A percentile compares a stretch with the other conserved stretches of the same genome.
Conservation (phyloP, 2,329 filamentous ascomycete species). For the Sarocladiaceae sp. region DNA sequence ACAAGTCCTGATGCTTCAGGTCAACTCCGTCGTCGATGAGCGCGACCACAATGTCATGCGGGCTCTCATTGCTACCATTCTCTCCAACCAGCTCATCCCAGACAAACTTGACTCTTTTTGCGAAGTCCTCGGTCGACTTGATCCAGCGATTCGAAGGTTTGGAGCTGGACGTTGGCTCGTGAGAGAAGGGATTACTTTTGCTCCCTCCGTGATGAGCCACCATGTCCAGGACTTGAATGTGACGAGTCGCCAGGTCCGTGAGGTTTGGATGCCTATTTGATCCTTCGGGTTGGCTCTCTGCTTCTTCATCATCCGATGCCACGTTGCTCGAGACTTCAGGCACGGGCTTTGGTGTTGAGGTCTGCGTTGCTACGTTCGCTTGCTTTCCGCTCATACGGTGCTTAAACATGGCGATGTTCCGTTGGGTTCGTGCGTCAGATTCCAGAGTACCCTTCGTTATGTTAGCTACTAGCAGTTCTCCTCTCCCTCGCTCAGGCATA, state of each 20-base stretch:
- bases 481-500: no score
- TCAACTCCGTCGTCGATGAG: slow-evolving; percentile 6
- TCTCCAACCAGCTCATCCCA: not conserved
- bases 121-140: slow-evolving; percentile 1
- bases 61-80: not conserved
- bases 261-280: no score
- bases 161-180: not conserved
- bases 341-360: no score
- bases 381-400: slow-evolving; percentile 1
- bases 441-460: no score
- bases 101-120: not conserved
- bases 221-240: no score
- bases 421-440: not conserved
- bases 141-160: slow-evolving; percentile 1
- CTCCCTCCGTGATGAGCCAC: not conserved
- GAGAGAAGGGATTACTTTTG: not conserved
- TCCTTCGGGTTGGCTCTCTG: no score
- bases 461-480: no score
- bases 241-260: no score
- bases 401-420: not conserved
- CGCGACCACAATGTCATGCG: slow-evolving; percentile 6
- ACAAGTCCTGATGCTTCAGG: not conserved
- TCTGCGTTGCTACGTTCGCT: no score
- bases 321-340: no score
- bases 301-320: no score